These are phyloP conservation scores for Aspergillus caelatus DNA, from an alignment of 2,329 filamentous ascomycete species.

Conservation along the genomic window DNA sequence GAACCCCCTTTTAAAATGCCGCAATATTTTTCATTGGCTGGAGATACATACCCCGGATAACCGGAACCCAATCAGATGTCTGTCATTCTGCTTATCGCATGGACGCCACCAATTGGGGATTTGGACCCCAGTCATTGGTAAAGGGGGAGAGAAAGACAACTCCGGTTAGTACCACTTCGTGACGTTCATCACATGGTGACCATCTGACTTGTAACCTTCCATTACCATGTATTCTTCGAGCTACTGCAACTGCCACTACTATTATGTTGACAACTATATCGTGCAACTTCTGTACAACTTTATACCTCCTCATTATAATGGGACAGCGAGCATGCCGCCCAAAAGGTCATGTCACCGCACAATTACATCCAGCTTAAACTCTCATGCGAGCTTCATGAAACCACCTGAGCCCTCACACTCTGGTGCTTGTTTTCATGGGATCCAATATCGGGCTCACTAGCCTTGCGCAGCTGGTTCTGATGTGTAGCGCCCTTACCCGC, in stretches of 20 bases:
- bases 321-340: too few relatives aligned
- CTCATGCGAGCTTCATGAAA: background rate
- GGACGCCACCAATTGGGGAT: background rate
- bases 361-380: background rate
- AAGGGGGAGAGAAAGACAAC: background rate
- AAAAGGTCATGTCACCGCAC: background rate
- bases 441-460: background rate
- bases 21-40: background rate
- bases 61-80: background rate
- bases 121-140: background rate
- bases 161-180: background rate
- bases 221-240: background rate
- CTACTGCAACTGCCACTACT: background rate
- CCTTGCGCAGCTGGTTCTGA: slow-evolving; percentile 9
- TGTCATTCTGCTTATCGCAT: background rate
- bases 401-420: background rate
- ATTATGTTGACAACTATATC: too few relatives aligned
- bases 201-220: background rate
- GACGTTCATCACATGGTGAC: background rate
- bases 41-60: slow-evolving; percentile 6
- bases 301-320: too few relatives aligned
- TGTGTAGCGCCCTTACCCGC: background rate
- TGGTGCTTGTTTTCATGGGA: background rate
- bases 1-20: background rate
- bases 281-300: too few relatives aligned